Evolutionary conservation across 2,329 filamentous ascomycete species (phyloP).

Genomic region (Diaporthe aspalathi): DNA sequence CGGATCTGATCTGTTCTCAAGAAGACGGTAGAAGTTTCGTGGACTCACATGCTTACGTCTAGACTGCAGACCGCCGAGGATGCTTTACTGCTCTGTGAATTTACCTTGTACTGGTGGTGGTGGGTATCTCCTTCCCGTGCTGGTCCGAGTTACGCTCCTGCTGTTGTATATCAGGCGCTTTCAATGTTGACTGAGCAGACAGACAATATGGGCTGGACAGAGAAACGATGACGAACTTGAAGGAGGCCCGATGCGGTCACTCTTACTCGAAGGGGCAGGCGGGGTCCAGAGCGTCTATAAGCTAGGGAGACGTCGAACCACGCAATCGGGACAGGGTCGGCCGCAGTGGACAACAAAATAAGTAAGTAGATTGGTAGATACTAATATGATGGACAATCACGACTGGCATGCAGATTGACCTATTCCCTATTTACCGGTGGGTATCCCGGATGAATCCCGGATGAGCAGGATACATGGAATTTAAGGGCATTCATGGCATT

Average conservation of each 20-base stretch:
- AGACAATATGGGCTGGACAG: too few species aligned
- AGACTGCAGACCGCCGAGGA: not conserved
- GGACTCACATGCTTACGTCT: conserved; percentile 42
- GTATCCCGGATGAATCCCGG: too few species aligned
- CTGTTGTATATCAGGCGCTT: not conserved
- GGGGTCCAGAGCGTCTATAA: conserved; percentile 10
- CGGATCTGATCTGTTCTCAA: not conserved
- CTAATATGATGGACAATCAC: not conserved
- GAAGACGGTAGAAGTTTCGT: not conserved
- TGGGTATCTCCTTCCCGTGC: not conserved
- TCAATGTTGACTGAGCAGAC: not conserved
- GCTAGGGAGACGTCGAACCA: conserved; percentile 8
- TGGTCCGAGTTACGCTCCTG: not conserved
- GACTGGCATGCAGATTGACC: not conserved
- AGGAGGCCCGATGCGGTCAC: conserved; percentile 16
- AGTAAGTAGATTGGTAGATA: too few species aligned
- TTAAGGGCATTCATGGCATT: not conserved
- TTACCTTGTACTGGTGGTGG: conserved; percentile 18
- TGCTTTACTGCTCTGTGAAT: conserved; percentile 33
- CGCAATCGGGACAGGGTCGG: conserved; percentile 3
- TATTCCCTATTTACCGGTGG: not conserved
- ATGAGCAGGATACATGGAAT: not conserved
- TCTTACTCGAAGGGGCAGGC: not conserved
- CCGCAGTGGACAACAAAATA: not conserved
- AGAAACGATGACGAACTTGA: not conserved